Percentiles rank a stretch among this genome's conserved stretches.
These are phyloP conservation scores for Linnemannia exigua DNA, from an alignment of 192 early-diverging fungal species.

Conservation along the genomic window DNA sequence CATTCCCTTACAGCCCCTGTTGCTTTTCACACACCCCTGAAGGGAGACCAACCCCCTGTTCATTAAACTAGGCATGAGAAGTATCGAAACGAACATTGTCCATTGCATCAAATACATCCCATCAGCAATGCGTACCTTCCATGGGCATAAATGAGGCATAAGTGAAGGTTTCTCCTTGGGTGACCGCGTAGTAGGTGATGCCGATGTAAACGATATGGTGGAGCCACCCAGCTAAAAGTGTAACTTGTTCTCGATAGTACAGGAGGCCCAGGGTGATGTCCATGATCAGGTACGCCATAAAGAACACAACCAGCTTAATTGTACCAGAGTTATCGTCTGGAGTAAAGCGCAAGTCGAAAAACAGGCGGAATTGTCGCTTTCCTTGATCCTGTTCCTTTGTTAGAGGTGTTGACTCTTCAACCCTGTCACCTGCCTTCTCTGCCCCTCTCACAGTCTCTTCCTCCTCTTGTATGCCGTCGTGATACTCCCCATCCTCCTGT, in stretches of 20 bases:
- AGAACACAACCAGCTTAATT: slow-evolving; percentile 11
- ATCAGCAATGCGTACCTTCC: slow-evolving; percentile 24
- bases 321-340: slow-evolving; percentile 3
- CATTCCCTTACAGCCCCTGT: background rate
- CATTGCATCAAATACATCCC: background rate
- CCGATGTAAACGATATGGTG: slow-evolving; percentile 25
- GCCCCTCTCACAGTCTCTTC: background rate
- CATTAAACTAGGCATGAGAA: background rate
- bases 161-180: background rate
- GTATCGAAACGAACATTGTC: background rate
- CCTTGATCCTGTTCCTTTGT: background rate
- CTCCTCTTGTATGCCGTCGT: background rate
- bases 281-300: slow-evolving; percentile 22
- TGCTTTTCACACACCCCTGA: background rate
- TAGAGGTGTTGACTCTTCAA: background rate
- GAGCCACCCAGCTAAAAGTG: slow-evolving; percentile 39
- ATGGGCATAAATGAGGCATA: slow-evolving; percentile 25
- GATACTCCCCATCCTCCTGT: background rate
- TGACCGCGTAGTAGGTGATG: slow-evolving; percentile 23
- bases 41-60: background rate
- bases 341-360: slow-evolving; percentile 28
- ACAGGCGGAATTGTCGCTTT: background rate
- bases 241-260: slow-evolving; percentile 24
- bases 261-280: slow-evolving; percentile 14
- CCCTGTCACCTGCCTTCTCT: background rate